A percentile compares a stretch with the other conserved stretches of the same genome.
These are phyloP conservation scores for Globisporangium cylindrosporum DNA, from an alignment of 352 stramenopile species.

Conservation along the genomic window DNA sequence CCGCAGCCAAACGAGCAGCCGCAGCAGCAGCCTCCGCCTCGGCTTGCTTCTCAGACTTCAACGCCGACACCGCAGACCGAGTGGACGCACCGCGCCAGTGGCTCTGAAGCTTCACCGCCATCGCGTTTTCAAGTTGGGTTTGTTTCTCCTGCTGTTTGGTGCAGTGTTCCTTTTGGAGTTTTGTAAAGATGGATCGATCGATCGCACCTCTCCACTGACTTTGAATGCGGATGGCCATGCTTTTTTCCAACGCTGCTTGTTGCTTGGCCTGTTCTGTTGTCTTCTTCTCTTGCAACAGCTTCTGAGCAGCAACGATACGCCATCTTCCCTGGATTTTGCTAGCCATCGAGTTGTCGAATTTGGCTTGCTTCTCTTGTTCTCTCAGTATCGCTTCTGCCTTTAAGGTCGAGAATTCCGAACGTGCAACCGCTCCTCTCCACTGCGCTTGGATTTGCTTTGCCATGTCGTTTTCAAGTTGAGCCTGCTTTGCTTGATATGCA, in stretches of 20 bases:
- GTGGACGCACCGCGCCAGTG: conserved; percentile 20
- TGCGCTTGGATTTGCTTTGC: conserved; percentile 10
- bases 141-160: not conserved
- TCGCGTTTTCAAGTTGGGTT: conserved; percentile 3
- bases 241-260: conserved; percentile 9
- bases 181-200: not conserved
- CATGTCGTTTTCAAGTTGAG: not conserved
- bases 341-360: conserved; percentile 22
- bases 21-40: not conserved
- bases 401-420: not conserved
- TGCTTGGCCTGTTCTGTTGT: not conserved
- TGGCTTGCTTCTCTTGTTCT: conserved; percentile 15
- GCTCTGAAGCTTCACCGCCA: conserved; percentile 23
- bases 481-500: not conserved
- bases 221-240: conserved; percentile 18
- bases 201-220: conserved; percentile 5
- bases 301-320: conserved; percentile 17
- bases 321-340: conserved; percentile 31
- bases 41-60: conserved; percentile 12
- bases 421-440: conserved; percentile 18
- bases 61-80: conserved; percentile 8
- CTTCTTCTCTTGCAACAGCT: conserved; percentile 3
- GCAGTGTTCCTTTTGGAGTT: not conserved
- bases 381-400: conserved; percentile 18
- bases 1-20: not conserved